Base-by-base conservation (phyloP, 1,139 yeast species). In the Hanseniaspora gamundiae region DNA sequence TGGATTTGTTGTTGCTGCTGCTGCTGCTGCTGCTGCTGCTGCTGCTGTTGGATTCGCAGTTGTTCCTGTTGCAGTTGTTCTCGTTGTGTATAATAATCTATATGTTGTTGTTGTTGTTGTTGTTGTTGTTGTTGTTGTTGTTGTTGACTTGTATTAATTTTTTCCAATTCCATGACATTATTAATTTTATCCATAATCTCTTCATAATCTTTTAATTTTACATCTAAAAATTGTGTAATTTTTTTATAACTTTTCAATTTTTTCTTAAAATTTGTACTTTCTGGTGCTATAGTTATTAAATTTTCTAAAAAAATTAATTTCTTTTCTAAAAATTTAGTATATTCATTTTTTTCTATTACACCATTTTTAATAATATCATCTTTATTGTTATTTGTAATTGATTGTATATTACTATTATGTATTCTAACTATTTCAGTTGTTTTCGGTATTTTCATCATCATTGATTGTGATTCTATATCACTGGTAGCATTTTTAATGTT, bases 281-380 rank as follows among this genome's bases (percentile, higher is more conserved):
- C 58, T 5, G 61, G 58, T 16, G 63, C 62, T 35, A 58, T 48
- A 31, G 58, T n/a, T 10, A 73, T 52, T 22, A 70, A 45, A 41
- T 64, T 67, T 48, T 76, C 80, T 42, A 76, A 53, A 45, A 66
- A 68, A 43, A 64, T 66, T 20, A 76, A 64, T 51, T 71, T 73
- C 45, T 68, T 70, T 51, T 76, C 81, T 42, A 76, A 52, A 52
- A 72, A 66, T 14, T 63, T 44, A 1, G 79, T 74, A 50, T 76
- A 75, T 29, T 73, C 78, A 49, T 73, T 76, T 52, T 70, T 71
- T 14, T 57, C 39, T 14, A 39, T n/a, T n/a, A n/a, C n/a, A n/a
- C n/a, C n/a, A n/a, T n/a, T n/a, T n/a, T n/a, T n/a, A n/a, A n/a
- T n/a, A n/a, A n/a, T n/a, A n/a, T n/a, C n/a, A n/a, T n/a, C n/a